Conservation (phyloP, 805 yeast genomes). For the Barnettozyma pratensis region DNA sequence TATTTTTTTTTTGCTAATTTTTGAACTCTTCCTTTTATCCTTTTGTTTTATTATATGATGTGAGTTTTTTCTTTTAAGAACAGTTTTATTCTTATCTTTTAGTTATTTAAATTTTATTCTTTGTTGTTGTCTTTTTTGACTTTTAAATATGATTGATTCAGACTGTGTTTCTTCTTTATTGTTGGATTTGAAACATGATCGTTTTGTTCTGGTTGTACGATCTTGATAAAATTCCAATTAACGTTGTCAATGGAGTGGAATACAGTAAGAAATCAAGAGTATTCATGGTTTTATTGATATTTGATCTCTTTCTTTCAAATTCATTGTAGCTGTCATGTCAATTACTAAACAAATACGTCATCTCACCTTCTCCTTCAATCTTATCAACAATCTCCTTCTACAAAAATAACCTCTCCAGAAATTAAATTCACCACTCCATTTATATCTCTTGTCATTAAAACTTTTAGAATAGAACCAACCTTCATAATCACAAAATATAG, state of each 20-base stretch:
- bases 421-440: conserved; percentile 62
- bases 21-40: neutral
- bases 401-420: conserved; percentile 42
- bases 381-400: conserved; percentile 65
- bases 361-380: conserved; percentile 23
- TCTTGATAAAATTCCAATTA: too few species aligned
- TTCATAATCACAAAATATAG: conserved; percentile 49
- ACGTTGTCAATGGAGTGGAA: too few species aligned
- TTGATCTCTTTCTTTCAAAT: neutral
- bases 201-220: too few species aligned
- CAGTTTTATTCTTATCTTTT: too few species aligned
- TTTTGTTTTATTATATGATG: neutral
- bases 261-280: too few species aligned
- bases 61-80: too few species aligned
- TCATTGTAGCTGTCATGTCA: neutral
- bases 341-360: neutral
- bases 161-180: too few species aligned
- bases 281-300: too few species aligned
- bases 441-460: conserved; percentile 32
- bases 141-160: too few species aligned
- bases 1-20: neutral
- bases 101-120: too few species aligned
- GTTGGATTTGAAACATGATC: too few species aligned
- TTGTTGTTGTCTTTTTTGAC: too few species aligned
- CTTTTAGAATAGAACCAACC: conserved; percentile 74